Conservation (phyloP, 345 rosid species). For the Citrus trifoliata region DNA sequence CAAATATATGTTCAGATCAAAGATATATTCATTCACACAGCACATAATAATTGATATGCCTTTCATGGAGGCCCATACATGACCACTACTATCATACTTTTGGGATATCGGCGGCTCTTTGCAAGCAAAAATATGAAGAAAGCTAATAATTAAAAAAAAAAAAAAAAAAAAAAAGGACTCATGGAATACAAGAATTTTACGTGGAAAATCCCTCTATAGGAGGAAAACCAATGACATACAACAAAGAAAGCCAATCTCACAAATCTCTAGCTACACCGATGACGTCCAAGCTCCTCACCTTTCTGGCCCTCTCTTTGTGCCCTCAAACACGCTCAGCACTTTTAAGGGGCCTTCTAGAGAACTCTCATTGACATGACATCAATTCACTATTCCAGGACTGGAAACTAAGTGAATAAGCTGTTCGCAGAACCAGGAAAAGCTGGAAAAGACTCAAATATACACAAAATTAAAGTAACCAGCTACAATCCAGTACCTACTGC, state of each 20-base stretch:
- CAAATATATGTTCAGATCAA: too few relatives aligned
- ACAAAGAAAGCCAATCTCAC: neutral
- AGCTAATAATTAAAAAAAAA: too few relatives aligned
- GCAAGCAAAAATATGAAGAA: neutral
- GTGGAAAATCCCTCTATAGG: neutral
- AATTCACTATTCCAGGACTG: neutral
- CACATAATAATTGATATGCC: too few relatives aligned
- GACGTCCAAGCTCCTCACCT: neutral
- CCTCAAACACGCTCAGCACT: neutral
- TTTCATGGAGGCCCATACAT: neutral
- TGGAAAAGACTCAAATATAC: neutral
- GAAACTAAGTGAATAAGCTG: neutral
- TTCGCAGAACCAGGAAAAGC: neutral
- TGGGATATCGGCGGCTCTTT: neutral
- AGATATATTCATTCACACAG: too few relatives aligned
- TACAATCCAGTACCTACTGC: neutral
- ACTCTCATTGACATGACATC: neutral
- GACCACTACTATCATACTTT: neutral
- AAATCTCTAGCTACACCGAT: neutral
- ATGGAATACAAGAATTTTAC: neutral
- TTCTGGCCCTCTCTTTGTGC: neutral
- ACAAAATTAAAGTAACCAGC: neutral
- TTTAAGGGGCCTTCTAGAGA: neutral
- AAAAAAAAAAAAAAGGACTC: too few relatives aligned
- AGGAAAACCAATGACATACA: neutral